phyloP scores from a whole-genome alignment of 768 basidiomycete genomes.

The Tulasnella calospora region DNA sequence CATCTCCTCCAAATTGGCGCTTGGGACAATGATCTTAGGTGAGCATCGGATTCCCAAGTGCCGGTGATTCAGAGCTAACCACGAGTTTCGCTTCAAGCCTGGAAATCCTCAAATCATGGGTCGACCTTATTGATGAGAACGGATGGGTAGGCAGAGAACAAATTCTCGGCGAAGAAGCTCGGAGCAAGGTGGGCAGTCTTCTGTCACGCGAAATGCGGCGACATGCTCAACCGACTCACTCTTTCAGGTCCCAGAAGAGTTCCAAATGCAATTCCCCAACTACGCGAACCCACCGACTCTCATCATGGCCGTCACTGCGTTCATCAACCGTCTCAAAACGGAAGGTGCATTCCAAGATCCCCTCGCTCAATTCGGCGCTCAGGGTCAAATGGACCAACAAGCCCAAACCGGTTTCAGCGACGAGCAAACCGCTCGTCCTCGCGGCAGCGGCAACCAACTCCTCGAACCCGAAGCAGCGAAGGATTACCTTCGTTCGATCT shows the following conservation, averaged over 20 bases:
- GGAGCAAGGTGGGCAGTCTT: conserved; percentile 63
- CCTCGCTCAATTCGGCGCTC: conserved; percentile 64
- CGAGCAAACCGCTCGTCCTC: conserved; percentile 22
- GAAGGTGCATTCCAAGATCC: conserved; percentile 42
- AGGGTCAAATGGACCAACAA: conserved; percentile 34
- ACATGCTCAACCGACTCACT: not conserved
- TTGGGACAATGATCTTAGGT: conserved; percentile 89
- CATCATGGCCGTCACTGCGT: conserved; percentile 87
- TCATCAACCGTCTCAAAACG: conserved; percentile 66
- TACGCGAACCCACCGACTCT: conserved; percentile 95
- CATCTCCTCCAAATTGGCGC: conserved; percentile 86
- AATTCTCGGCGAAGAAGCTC: conserved; percentile 92
- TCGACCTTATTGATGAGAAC: conserved; percentile 82
- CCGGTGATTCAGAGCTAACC: not conserved
- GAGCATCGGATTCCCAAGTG: conserved; percentile 9
- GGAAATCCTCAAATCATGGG: conserved; percentile 86
- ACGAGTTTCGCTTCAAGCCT: conserved; percentile 47
- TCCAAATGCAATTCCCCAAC: conserved; percentile 87
- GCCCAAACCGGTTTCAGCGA: conserved; percentile 50
- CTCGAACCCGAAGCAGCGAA: conserved; percentile 58
- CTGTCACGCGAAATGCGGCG: not conserved
- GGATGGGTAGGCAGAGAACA: conserved; percentile 97
- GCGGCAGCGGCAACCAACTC: conserved; percentile 33
- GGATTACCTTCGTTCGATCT: conserved; percentile 71
- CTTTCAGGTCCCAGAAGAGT: conserved; percentile 73